Percentiles rank a stretch among this genome's conserved stretches.
These are phyloP conservation scores for Saturnispora sanitii DNA, from an alignment of 805 yeast genomes.

Conservation along the genomic window DNA sequence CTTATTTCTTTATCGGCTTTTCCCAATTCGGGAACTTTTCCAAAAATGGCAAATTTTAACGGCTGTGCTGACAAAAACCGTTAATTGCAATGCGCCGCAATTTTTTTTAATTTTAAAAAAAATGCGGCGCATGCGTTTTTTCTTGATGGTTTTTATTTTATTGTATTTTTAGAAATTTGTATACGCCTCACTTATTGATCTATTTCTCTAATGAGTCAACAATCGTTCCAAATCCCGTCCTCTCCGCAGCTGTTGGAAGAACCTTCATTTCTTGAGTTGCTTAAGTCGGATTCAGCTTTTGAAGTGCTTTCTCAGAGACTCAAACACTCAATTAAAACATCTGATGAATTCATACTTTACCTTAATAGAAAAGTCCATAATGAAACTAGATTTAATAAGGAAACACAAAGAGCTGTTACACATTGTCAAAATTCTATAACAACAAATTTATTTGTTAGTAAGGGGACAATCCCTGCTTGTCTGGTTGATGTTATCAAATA, in stretches of 20 bases:
- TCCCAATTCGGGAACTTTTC: neutral
- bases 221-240: slow-evolving; percentile 6
- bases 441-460: slow-evolving; percentile 31
- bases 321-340: slow-evolving; percentile 69
- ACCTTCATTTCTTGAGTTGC: neutral
- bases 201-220: neutral
- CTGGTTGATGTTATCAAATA: slow-evolving; percentile 62
- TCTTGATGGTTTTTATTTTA: neutral
- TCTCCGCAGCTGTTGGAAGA: slow-evolving; percentile 6
- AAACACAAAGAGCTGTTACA: slow-evolving; percentile 59
- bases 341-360: slow-evolving; percentile 78
- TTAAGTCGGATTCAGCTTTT: slow-evolving; percentile 57
- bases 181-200: neutral
- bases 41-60: too few species aligned
- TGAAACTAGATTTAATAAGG: slow-evolving; percentile 71
- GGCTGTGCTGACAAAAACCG: too few species aligned
- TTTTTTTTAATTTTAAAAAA: neutral
- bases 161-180: neutral
- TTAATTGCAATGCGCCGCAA: neutral
- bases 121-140: neutral
- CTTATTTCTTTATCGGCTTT: neutral
- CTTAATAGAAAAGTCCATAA: slow-evolving; percentile 66
- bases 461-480: slow-evolving; percentile 47
- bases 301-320: slow-evolving; percentile 62
- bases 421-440: slow-evolving; percentile 28